Conservation (phyloP, 352 stramenopile species). For the Thalassiosira hispida region DNA sequence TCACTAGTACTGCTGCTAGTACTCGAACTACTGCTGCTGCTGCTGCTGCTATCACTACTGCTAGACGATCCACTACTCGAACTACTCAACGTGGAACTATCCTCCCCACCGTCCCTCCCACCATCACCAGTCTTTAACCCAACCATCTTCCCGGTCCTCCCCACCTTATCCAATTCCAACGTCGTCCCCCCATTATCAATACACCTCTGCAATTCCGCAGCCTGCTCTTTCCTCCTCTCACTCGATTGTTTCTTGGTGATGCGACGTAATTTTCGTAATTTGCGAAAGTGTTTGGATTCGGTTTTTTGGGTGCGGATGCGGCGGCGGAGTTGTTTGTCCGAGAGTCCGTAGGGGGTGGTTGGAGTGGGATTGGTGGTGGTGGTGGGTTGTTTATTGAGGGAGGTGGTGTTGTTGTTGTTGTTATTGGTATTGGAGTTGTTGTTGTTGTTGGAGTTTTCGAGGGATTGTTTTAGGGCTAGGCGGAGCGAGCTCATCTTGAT, state of each 20-base stretch:
- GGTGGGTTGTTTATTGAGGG: not conserved
- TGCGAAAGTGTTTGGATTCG: not conserved
- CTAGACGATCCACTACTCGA: constrained; percentile 23
- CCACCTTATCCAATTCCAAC: not conserved
- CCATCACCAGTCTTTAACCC: not conserved
- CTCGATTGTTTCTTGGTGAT: constrained; percentile 7
- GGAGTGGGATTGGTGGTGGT: not conserved
- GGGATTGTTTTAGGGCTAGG: constrained; percentile 80
- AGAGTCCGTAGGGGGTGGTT: constrained; percentile 1
- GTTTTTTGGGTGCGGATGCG: not conserved
- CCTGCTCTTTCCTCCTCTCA: not conserved
- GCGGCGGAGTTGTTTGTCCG: constrained; percentile 17
- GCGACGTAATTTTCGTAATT: not conserved
- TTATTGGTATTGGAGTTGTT: not conserved
- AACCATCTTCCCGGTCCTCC: not conserved
- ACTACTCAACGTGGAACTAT: constrained; percentile 13
- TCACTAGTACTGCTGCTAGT: constrained; percentile 8
- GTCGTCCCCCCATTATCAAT: not conserved
- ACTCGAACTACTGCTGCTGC: constrained; percentile 13
- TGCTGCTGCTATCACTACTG: constrained; percentile 5
- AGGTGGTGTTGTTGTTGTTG: not conserved
- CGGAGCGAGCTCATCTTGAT: constrained; percentile 76
- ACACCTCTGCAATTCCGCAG: not conserved
- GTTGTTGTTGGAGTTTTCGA: constrained; percentile 58
- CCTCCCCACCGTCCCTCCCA: not conserved